Evolutionary conservation across 73 alveolate species (phyloP).

Genomic region (Paramecium tetraurelia): DNA sequence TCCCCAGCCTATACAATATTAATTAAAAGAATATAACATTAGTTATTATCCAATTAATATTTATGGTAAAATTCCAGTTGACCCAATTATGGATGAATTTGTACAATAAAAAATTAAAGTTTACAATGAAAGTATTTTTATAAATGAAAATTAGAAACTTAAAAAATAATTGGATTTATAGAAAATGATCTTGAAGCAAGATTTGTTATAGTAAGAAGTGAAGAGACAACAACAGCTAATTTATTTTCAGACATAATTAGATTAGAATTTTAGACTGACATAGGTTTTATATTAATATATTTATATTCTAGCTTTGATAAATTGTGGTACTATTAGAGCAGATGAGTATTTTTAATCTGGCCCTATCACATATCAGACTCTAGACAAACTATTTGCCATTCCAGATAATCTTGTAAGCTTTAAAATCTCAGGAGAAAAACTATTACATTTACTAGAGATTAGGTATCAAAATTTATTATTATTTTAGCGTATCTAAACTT

Average conservation of each 20-base stretch:
- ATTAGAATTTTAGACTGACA: constrained; percentile 65
- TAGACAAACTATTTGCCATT: constrained; percentile 67
- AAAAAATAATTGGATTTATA: constrained; percentile 61
- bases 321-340: constrained; percentile 78
- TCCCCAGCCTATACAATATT: neutral
- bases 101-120: constrained; percentile 51
- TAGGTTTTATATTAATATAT: neutral
- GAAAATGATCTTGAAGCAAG: constrained; percentile 71
- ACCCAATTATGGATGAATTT: constrained; percentile 53
- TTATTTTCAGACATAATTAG: constrained; percentile 73
- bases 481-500: constrained; percentile 50
- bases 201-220: constrained; percentile 54
- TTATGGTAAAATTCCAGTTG: neutral
- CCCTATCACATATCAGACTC: constrained; percentile 59
- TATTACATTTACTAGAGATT: constrained; percentile 68
- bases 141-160: neutral
- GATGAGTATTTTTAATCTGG: constrained; percentile 69
- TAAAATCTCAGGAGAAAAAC: constrained; percentile 65
- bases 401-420: constrained; percentile 65
- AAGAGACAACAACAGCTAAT: constrained; percentile 72
- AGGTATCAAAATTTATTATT: constrained; percentile 2
- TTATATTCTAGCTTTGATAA: constrained; percentile 41
- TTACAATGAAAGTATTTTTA: constrained; percentile 13
- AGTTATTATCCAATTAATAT: neutral
- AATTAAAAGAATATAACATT: neutral